Evolutionary conservation across 208 protist species (phyloP), one percentile per base, ranked within the genome.

Genomic region (Trypanosoma boissoni): DNA sequence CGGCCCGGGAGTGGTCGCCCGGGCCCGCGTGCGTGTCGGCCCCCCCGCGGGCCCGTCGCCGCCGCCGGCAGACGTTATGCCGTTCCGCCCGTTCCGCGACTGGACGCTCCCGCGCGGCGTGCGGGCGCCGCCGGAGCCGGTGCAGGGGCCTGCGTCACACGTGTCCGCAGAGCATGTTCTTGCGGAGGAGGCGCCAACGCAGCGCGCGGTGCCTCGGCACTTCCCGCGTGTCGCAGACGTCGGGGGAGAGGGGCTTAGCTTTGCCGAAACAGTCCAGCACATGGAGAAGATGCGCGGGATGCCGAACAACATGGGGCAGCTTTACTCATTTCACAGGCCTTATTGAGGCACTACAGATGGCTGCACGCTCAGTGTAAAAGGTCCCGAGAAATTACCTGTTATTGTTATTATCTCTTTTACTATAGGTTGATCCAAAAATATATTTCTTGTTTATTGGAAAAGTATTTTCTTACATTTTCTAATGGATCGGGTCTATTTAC

Each of bases 301-400:
- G 18, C 63, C 88, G 39, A 70, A 90, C 55, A 94, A 94, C 70
- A 88, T 88, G 79, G 88, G 88, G 0, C 72, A 87, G 58, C 58
- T 94, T 6, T 94, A 94, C 68, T 94, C 88, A 1, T 94, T 82
- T 61, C 88, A 92, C 18, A 76, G 87, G 18, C 82, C 84, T n/a
- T 91, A 90, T 48, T 94, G 74, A 68, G 2, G 3, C 28, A 34
- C 34, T n/a, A 27, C 2, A 24, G 3, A 20, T 29, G 26, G 2
- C 3, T n/a, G 1, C n/a, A 24, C 4, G 3, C n/a, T n/a, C n/a
- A n/a, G n/a, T n/a, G n/a, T n/a, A n/a, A n/a, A n/a, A n/a, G n/a
- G n/a, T n/a, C n/a, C n/a, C n/a, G n/a, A n/a, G n/a, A n/a, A n/a
- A n/a, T n/a, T n/a, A n/a, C n/a, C n/a, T n/a, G n/a, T n/a, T n/a